Evolutionary conservation across 139 green algal genomes (phyloP).

Genomic region (Picochlorum costavermella): DNA sequence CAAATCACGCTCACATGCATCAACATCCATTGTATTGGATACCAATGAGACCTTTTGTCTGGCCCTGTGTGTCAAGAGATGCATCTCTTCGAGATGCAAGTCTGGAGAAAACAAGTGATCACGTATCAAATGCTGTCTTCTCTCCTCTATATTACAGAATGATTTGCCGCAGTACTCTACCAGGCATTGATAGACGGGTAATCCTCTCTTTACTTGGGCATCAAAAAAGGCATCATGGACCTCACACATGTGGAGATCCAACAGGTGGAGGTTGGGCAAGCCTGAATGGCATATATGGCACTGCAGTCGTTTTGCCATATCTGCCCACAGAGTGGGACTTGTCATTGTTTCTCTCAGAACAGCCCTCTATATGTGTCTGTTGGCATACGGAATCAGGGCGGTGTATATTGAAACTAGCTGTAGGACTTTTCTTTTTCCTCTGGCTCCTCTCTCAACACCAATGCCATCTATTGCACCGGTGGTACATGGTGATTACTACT

Average conservation of each 20-base stretch:
- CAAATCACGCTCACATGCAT: too few species aligned
- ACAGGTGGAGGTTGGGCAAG: constrained; percentile 29
- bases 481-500: too few species aligned
- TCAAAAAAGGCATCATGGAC: constrained; percentile 45
- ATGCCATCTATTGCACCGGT: too few species aligned
- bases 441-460: too few species aligned
- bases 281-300: constrained; percentile 25
- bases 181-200: constrained; percentile 36
- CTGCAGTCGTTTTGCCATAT: background rate
- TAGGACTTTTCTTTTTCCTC: too few species aligned
- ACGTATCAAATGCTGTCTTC: constrained; percentile 31
- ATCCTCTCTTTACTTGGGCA: constrained; percentile 32
- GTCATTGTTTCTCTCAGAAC: background rate
- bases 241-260: constrained; percentile 34
- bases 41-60: too few species aligned
- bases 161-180: constrained; percentile 36
- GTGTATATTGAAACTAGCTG: too few species aligned
- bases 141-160: constrained; percentile 21
- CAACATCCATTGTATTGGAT: too few species aligned
- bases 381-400: too few species aligned
- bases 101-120: constrained; percentile 24
- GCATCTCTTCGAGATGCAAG: constrained; percentile 24
- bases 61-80: constrained; percentile 7
- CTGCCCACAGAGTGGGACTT: background rate
- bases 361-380: too few species aligned